Conservation (phyloP, 2,329 filamentous ascomycete genomes). For the Fusarium oxysporum region DNA sequence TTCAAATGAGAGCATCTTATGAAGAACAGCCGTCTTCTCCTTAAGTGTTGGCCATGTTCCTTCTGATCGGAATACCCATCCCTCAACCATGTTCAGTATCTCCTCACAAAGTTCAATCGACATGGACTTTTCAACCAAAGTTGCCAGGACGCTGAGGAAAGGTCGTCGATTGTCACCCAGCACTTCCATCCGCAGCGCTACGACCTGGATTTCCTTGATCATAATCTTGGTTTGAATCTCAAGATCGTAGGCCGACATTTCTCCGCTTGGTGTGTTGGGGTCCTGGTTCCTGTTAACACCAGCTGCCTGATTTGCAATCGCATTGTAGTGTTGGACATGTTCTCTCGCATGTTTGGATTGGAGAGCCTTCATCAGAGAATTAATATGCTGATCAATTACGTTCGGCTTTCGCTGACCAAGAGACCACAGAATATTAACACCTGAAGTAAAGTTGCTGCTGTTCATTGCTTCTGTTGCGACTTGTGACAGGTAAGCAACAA, state of each 20-base stretch:
- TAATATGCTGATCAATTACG: conserved; percentile 90
- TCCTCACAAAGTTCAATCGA: conserved; percentile 90
- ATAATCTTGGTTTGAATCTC: conserved; percentile 92
- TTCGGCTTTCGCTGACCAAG: conserved; percentile 85
- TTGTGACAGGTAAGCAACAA: conserved; percentile 85
- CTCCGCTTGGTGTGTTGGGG: conserved; percentile 62
- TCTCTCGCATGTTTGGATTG: conserved; percentile 93
- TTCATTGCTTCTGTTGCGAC: conserved; percentile 89
- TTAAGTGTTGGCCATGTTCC: conserved; percentile 98
- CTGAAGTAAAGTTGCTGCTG: conserved; percentile 83
- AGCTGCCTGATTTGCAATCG: conserved; percentile 64
- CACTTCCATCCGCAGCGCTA: conserved; percentile 90
- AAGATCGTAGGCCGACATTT: conserved; percentile 80
- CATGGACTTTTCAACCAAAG: conserved; percentile 93
- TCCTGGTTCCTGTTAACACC: conserved; percentile 61
- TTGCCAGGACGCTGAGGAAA: conserved; percentile 94
- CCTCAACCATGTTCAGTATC: conserved; percentile 92
- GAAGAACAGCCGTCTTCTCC: conserved; percentile 98
- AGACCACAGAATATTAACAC: conserved; percentile 94
- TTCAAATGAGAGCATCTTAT: conserved; percentile 98
- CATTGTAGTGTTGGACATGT: conserved; percentile 82
- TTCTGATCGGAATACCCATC: conserved; percentile 94
- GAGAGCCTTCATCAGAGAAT: conserved; percentile 90
- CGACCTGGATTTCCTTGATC: conserved; percentile 93
- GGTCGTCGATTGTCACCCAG: conserved; percentile 91